Base-by-base conservation (phyloP, 192 early-diverging fungal genomes). In the Coemansia sp. region DNA sequence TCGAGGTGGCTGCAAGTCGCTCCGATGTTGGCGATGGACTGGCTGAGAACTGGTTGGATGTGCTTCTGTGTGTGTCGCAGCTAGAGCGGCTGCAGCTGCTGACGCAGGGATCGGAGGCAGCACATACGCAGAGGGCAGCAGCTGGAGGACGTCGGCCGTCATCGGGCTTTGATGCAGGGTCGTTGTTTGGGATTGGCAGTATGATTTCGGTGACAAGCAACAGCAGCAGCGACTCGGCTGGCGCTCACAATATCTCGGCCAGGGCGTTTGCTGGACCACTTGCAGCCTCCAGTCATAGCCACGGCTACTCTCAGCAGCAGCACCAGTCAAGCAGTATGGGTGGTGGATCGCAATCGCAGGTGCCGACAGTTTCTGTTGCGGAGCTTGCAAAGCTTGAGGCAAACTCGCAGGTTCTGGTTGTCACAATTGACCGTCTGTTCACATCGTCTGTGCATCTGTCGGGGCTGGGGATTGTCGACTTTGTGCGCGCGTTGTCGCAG, bases 391-490 rank as follows among this genome's bases (percentile, higher is more conserved):
- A 89, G 81, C 80, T 86, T 18, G 87, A 87, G 47, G 79, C 86
- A 7, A 85, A 84, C 39, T 89, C 88, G 39, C 93, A 94, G 68
- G 80, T 84, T 4, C 83, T 94, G 18, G 87, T 95, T 0, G 85
- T 96, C 19, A 87, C 87, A 38, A 90, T 94, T 11, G 96, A 98
- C 74, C 88, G 89, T 40, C 86, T 98, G 43, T 98, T 96, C 66
- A 91, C 90, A 15, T 82, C 87, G 11, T 92, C 92, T 0, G 86
- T 92, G 19, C 85, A 89, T 47, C 79, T 98, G 61, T 92, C 91
- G 18, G 93, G 89, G 0, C 76, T 86, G 18, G 91, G 92, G 12
- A 95, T 98, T 64, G 88, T 92, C 41, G 91, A 95, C 74, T 98
- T 96, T 81, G 93, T 95, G 50, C 79, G 88, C 10, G 89, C 94